Evolutionary conservation across 257 asterid species (phyloP).

Genomic region (Rehmannia glutinosa): DNA sequence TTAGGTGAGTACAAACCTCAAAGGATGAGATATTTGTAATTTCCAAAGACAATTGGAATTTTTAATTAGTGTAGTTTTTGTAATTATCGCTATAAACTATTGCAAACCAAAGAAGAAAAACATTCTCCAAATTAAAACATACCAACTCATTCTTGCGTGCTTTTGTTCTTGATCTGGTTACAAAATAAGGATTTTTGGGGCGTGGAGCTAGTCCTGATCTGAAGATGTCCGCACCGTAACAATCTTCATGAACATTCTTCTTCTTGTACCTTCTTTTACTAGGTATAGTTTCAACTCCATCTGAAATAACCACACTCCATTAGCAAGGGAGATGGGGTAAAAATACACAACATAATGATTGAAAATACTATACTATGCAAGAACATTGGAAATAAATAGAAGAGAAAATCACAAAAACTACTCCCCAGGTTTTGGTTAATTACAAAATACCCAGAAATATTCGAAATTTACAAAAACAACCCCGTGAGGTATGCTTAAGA

Average conservation of each 20-base stretch:
- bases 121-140: background rate
- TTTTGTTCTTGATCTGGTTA: constrained; percentile 19
- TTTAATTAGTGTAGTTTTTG: no score
- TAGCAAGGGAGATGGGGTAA: background rate
- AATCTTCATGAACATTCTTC: background rate
- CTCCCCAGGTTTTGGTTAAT: no score
- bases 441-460: no score
- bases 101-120: background rate
- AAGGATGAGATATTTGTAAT: no score
- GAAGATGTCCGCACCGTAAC: constrained; percentile 27
- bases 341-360: background rate
- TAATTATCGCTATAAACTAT: no score
- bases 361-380: no score
- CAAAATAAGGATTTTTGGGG: constrained; percentile 31
- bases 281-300: background rate
- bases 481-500: no score
- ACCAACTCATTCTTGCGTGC: constrained; percentile 23
- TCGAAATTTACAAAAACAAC: no score
- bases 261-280: background rate
- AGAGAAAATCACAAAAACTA: background rate
- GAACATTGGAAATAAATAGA: background rate
- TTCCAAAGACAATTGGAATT: no score
- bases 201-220: constrained; percentile 12
- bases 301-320: background rate
- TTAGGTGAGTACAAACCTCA: no score